phyloP scores from a whole-genome alignment of 169 alveolate species.

The Plasmodium gaboni region DNA sequence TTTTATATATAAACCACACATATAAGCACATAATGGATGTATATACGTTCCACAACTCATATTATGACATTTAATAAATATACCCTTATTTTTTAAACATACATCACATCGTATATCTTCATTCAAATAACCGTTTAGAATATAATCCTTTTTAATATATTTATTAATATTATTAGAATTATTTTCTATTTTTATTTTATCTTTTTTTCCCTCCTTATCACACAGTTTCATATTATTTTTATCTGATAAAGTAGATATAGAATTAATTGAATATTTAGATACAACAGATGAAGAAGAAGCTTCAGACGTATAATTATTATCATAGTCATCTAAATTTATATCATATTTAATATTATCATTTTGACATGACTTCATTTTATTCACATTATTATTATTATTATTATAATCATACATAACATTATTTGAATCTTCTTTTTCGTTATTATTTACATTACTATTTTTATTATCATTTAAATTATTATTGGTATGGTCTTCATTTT shows the following conservation, averaged over 20 bases:
- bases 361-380: neutral
- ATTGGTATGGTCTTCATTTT: neutral
- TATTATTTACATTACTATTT: no score
- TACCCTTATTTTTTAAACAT: slow-evolving; percentile 56
- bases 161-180: neutral
- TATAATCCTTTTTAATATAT: slow-evolving; percentile 7
- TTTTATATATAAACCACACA: slow-evolving; percentile 71
- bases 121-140: slow-evolving; percentile 30
- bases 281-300: slow-evolving; percentile 5
- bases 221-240: neutral
- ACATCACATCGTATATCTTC: slow-evolving; percentile 34
- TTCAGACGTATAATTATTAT: neutral
- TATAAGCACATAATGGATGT: slow-evolving; percentile 67
- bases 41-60: slow-evolving; percentile 30
- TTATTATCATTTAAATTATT: neutral
- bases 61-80: slow-evolving; percentile 45
- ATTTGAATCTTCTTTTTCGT: neutral
- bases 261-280: neutral
- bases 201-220: neutral
- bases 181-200: neutral
- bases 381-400: neutral
- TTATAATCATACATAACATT: neutral
- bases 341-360: neutral
- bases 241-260: slow-evolving; percentile 5
- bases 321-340: neutral